Conservation (phyloP, 2,329 filamentous ascomycete species). For the Trichoderma aggressivum region DNA sequence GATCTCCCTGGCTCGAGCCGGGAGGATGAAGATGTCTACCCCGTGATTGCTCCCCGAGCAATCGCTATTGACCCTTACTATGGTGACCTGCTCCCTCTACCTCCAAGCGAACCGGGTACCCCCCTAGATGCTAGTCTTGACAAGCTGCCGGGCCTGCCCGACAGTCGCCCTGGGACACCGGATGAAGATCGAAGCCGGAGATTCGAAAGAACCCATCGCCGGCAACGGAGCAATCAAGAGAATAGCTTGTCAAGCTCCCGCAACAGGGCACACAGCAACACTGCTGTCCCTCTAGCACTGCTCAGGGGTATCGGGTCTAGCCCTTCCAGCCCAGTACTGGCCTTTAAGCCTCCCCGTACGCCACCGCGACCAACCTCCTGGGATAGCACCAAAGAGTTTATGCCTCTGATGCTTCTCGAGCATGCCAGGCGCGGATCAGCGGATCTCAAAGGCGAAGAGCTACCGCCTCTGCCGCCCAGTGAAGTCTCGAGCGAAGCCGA, state of each 20-base stretch:
- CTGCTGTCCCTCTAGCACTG: constrained; percentile 56
- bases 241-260: neutral
- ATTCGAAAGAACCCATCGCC: constrained; percentile 43
- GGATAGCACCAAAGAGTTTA: constrained; percentile 67
- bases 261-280: constrained; percentile 51
- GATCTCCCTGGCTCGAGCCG: constrained; percentile 26
- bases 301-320: constrained; percentile 47
- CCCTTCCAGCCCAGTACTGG: constrained; percentile 40
- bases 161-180: constrained; percentile 57
- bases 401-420: constrained; percentile 80
- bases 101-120: constrained; percentile 56
- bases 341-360: constrained; percentile 34
- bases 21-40: constrained; percentile 45
- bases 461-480: constrained; percentile 51
- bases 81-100: constrained; percentile 61
- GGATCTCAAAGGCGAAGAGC: constrained; percentile 32
- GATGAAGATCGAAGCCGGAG: constrained; percentile 44
- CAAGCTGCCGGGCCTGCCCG: constrained; percentile 53
- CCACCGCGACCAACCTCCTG: constrained; percentile 55
- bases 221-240: constrained; percentile 48
- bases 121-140: constrained; percentile 36
- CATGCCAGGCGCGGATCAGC: constrained; percentile 43
- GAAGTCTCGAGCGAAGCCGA: constrained; percentile 30
- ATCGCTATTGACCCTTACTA: constrained; percentile 65
- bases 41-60: constrained; percentile 55